Percentiles rank a stretch among this genome's conserved stretches.
phyloP scores from a whole-genome alignment of 176 grass and related monocot species.

The Sorghum bicolor region DNA sequence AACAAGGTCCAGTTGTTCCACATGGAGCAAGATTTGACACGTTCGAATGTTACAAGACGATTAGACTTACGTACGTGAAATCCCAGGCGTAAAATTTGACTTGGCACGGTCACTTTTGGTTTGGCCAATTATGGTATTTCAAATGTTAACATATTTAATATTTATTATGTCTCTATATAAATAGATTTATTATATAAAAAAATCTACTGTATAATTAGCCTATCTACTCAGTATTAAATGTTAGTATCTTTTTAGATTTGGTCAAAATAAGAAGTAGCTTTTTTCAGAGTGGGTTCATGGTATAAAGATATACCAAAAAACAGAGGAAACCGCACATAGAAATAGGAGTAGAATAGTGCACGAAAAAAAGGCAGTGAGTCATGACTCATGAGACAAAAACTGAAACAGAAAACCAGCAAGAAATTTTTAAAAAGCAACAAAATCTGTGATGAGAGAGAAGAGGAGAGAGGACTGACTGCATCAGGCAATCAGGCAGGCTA shows the following conservation, averaged over 20 bases:
- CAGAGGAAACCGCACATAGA: conserved; percentile 6
- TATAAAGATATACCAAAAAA: neutral
- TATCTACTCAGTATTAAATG: neutral
- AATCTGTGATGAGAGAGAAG: neutral
- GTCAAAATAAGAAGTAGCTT: neutral
- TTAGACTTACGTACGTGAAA: neutral
- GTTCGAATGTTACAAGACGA: neutral
- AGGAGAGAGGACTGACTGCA: neutral
- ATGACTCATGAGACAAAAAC: neutral
- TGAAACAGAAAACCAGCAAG: conserved; percentile 14
- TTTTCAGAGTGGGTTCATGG: no score
- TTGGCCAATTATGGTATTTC: neutral
- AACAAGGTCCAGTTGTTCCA: no score
- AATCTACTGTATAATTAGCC: neutral
- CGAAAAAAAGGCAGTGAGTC: neutral
- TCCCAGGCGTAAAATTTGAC: neutral
- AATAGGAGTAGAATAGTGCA: neutral
- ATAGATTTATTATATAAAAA: neutral
- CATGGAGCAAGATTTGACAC: neutral
- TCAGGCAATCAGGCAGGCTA: no score
- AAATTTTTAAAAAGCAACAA: neutral
- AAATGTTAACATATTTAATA: neutral
- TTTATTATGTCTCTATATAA: neutral
- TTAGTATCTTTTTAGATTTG: neutral
- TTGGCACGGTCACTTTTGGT: neutral